Base-by-base conservation (phyloP, 208 protist genomes). In the Trypanosoma melophagium region DNA sequence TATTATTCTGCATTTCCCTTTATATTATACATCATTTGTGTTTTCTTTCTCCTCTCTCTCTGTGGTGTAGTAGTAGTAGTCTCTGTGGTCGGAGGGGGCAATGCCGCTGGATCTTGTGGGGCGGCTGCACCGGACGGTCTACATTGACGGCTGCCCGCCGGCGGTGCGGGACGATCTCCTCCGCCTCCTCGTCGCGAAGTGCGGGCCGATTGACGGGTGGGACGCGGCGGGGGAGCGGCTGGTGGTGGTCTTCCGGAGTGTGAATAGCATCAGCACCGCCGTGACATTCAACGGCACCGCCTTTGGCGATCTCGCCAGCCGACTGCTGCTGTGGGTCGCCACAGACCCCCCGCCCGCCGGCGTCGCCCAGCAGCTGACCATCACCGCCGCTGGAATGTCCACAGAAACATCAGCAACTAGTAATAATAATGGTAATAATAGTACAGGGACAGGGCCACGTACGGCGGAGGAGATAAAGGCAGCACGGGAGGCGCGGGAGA, bases 211-310 rank as follows among this genome's bases (percentile, higher is more conserved):
- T 31, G 90, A 96, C 63, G 87, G 71, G 16, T 94, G 90, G 87
- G 90, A 92, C 51, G 70, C 76, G n/a, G 69, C 60, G 12, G 82
- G 80, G 7, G 78, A 77, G 7, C 63, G 72, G 10, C 81, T 87
- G 17, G 58, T 91, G 14, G 79, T 93, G 7, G 77, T 96, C 3
- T 93, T 96, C 51, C 59, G 69, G 14, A 89, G 84, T 71, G 76
- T 96, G 47, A 92, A 96, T 70, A 93, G 87, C 70, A 79, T 96
- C 54, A 93, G 86, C 71, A 93, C 80, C 21, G 90, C 90, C 3
- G 60, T 90, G 45, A 77, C 79, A 13, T 92, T 96, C 59, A 82
- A 89, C 42, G 86, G 86, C 12, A 79, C 92, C 31, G 75, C 82
- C 1, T 93, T 92, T 78, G 74, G 85, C 8, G 85, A 93, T 51